Percentiles rank a stretch among this genome's conserved stretches.
phyloP scores from a whole-genome alignment of 768 basidiomycete species.

The Clitopilus hobsonii region DNA sequence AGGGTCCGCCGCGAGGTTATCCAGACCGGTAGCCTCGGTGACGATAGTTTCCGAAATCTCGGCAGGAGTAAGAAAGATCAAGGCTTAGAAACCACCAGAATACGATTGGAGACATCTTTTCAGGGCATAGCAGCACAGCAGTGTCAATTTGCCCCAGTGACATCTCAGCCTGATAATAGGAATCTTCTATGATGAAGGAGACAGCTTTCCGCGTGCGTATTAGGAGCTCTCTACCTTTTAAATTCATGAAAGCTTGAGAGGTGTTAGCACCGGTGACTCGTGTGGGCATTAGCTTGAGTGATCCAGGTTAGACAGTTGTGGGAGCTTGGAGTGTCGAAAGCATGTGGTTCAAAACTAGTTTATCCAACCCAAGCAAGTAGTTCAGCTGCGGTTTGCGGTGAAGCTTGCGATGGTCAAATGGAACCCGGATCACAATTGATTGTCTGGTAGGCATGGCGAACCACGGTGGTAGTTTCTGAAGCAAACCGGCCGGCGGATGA shows the following conservation, averaged over 20 bases:
- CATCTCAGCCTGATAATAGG: no score
- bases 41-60: background rate
- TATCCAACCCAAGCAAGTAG: background rate
- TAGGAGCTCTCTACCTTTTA: background rate
- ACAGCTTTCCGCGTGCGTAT: background rate
- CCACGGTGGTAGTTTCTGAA: background rate
- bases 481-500: background rate
- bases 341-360: background rate
- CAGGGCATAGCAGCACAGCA: no score
- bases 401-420: background rate
- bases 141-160: no score
- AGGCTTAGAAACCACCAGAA: background rate
- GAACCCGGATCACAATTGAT: background rate
- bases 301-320: conserved; percentile 1
- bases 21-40: background rate
- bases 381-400: background rate
- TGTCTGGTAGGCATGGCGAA: no score
- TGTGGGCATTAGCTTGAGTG: background rate
- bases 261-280: background rate
- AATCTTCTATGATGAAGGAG: no score
- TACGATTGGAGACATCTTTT: background rate
- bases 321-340: background rate
- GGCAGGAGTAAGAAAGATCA: background rate
- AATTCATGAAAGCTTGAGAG: background rate
- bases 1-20: background rate